Base-by-base conservation (phyloP, 2,329 filamentous ascomycete genomes). In the Beauveria sp. region DNA sequence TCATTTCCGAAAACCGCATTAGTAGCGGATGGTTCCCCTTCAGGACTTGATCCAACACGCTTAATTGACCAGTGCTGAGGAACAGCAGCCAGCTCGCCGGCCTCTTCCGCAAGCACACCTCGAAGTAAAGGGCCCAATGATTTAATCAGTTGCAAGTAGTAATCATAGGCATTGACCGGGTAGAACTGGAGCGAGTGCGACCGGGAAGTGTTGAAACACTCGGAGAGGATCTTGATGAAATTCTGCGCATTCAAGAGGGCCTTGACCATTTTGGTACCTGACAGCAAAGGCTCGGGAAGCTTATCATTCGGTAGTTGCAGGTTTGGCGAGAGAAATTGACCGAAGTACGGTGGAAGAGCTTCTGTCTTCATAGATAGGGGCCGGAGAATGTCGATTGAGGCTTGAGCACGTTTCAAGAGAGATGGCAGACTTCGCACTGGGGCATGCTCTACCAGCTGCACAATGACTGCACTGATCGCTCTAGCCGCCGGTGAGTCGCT, bases 91-190 rank as follows among this genome's bases (percentile, higher is more conserved):
- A 89, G 83, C 50, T 97, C 78, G 0, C 87, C 78, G 42, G 93
- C 89, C 66, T 96, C 90, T 73, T 99, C 93, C 73, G 87, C 88
- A n/a, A 96, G 81, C 63, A 91, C 89, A 58, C 88, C 87, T 47
- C 89, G 84, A 65, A 97, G 82, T 18, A 99, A 77, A 26, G 86
- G 86, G 3, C 91, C 92, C 40, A 98, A 81, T 28, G 86, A 86
- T 64, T 85, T 83, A 26, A 96, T 82, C 43, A 97, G 77, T n/a
- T 80, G 75, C 50, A 85, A 79, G 70, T 96, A 96, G 71, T 91
- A 87, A 71, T 98, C 93, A 38, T 87, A 91, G 24, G 96, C 82
- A 69, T 96, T 96, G 67, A 96, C 83, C 28, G 86, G 82, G 60
- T 84, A 86, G 68, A 97, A 89, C 12, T 88, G 82, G 34, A 85